Percentiles rank a stretch among this genome's conserved stretches.
Conservation (phyloP, 495 filamentous ascomycete species). For the Aspergillus taichungensis region DNA sequence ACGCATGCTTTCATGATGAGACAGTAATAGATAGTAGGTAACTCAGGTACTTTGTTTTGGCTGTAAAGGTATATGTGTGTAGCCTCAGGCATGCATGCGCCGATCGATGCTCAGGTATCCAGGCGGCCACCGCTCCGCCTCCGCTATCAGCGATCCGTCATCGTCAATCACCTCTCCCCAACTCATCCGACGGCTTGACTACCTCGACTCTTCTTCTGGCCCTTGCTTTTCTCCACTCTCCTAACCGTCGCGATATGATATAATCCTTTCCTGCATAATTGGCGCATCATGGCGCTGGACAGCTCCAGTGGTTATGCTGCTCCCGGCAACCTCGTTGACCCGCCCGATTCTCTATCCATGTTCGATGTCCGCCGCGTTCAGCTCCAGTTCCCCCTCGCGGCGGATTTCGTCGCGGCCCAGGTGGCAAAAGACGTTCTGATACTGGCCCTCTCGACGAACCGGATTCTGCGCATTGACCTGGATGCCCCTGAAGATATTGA, state of each 20-base stretch:
- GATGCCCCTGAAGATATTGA: constrained; percentile 93
- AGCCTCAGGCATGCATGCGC: constrained; percentile 2
- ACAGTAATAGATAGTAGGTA: too few species aligned
- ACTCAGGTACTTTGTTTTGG: too few species aligned
- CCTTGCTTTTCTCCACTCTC: constrained; percentile 1
- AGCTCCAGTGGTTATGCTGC: constrained; percentile 46
- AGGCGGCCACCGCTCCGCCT: constrained; percentile 10
- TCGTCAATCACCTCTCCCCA: constrained; percentile 8
- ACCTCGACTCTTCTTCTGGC: not conserved
- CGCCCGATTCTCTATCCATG: constrained; percentile 65
- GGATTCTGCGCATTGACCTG: constrained; percentile 88
- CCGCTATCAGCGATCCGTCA: constrained; percentile 5
- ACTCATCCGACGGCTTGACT: constrained; percentile 3
- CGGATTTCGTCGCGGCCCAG: constrained; percentile 92
- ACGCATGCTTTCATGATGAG: constrained; percentile 2
- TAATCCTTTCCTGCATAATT: constrained; percentile 16
- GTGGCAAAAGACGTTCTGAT: constrained; percentile 96
- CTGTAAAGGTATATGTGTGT: not conserved
- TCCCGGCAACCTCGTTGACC: constrained; percentile 46
- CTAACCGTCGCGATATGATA: constrained; percentile 23
- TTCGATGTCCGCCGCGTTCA: constrained; percentile 88
- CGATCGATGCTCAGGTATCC: constrained; percentile 4
- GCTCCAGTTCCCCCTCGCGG: constrained; percentile 82
- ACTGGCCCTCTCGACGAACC: constrained; percentile 76
- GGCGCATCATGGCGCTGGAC: constrained; percentile 47